Percentiles rank a stretch among this genome's conserved stretches.
phyloP scores from a whole-genome alignment of 106 monocot genomes.

The Dendrobium officinale region DNA sequence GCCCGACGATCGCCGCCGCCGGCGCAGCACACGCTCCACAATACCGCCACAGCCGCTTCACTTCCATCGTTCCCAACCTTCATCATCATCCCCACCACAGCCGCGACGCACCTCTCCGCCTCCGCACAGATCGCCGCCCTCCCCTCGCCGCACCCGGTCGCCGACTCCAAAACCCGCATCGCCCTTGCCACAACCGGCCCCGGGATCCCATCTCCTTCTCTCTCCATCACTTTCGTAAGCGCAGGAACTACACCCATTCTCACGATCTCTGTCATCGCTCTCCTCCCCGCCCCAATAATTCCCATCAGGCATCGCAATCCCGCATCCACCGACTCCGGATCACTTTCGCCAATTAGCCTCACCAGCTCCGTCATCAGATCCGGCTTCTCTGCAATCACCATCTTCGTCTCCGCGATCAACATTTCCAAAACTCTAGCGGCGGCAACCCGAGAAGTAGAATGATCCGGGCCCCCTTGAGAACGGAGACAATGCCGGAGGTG shows the following conservation, averaged over 20 bases:
- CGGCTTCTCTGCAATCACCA: slow-evolving; percentile 21
- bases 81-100: slow-evolving; percentile 34
- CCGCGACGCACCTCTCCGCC: slow-evolving; percentile 11
- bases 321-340: slow-evolving; percentile 15
- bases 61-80: slow-evolving; percentile 31
- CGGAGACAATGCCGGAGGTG: neutral
- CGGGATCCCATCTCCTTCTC: slow-evolving; percentile 14
- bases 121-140: slow-evolving; percentile 24
- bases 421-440: slow-evolving; percentile 19
- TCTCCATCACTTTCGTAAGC: slow-evolving; percentile 14
- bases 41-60: slow-evolving; percentile 43
- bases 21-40: slow-evolving; percentile 45
- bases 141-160: slow-evolving; percentile 37
- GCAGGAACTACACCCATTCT: slow-evolving; percentile 22
- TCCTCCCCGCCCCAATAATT: neutral
- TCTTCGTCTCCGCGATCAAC: slow-evolving; percentile 17
- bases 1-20: slow-evolving; percentile 27
- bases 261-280: neutral
- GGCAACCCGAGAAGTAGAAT: neutral
- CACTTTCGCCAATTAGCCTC: slow-evolving; percentile 17
- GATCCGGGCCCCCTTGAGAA: slow-evolving; percentile 1
- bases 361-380: slow-evolving; percentile 40
- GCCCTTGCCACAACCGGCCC: slow-evolving; percentile 29
- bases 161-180: slow-evolving; percentile 25
- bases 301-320: slow-evolving; percentile 32